A percentile compares a stretch with the other conserved stretches of the same genome.
phyloP scores from a whole-genome alignment of 2,329 filamentous ascomycete species.

The Aspergillus sp. region DNA sequence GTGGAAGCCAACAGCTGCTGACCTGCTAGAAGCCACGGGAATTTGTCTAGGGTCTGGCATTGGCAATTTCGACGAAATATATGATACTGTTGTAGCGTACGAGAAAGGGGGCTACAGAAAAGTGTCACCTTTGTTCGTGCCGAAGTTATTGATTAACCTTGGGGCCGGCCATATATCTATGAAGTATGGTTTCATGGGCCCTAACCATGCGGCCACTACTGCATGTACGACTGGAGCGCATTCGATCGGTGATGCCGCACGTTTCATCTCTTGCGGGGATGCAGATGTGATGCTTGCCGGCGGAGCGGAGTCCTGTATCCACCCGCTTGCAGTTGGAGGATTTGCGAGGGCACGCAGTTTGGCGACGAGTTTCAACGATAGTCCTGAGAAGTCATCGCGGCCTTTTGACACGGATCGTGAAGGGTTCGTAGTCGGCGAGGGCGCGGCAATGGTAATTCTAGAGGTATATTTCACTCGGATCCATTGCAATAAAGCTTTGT shows the following conservation, averaged over 20 bases:
- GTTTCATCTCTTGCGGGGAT: constrained; percentile 87
- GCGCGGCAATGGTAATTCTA: constrained; percentile 80
- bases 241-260: constrained; percentile 88
- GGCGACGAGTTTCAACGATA: constrained; percentile 75
- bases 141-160: constrained; percentile 89
- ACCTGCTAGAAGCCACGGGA: constrained; percentile 74
- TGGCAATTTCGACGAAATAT: constrained; percentile 88
- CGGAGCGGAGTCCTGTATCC: constrained; percentile 91
- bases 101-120: constrained; percentile 80
- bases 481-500: not conserved
- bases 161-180: constrained; percentile 94
- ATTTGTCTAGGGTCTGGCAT: constrained; percentile 95
- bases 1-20: constrained; percentile 64
- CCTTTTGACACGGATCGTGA: constrained; percentile 79
- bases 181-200: constrained; percentile 82
- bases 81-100: constrained; percentile 76
- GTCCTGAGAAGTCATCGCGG: constrained; percentile 70
- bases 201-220: constrained; percentile 89
- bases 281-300: constrained; percentile 96
- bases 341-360: constrained; percentile 87
- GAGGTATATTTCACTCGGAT: constrained; percentile 53
- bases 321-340: constrained; percentile 87
- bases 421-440: constrained; percentile 92
- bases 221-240: constrained; percentile 96
- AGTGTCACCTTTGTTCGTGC: constrained; percentile 90